A percentile compares a stretch with the other conserved stretches of the same genome.
Evolutionary conservation across 306 rosid genomes (phyloP).

Genomic region (Castanopsis chinensis): DNA sequence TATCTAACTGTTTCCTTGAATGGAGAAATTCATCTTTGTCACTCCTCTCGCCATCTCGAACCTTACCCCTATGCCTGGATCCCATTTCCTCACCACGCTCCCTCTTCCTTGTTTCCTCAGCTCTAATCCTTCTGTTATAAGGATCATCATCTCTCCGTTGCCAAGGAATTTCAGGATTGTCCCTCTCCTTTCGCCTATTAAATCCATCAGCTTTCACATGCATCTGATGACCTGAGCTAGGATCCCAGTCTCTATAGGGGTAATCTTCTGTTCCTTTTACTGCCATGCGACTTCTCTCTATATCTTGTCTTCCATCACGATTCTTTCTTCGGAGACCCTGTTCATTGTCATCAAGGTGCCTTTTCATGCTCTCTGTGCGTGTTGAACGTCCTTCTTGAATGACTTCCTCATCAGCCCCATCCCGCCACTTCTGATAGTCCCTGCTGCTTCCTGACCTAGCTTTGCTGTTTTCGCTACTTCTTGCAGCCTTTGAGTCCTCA

Average conservation of each 20-base stretch:
- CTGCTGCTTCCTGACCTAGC: constrained; percentile 93
- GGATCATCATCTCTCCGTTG: constrained; percentile 76
- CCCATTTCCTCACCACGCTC: constrained; percentile 58
- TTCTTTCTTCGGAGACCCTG: constrained; percentile 55
- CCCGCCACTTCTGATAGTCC: constrained; percentile 69
- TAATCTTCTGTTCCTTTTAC: constrained; percentile 68
- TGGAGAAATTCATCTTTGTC: constrained; percentile 67
- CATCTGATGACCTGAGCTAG: constrained; percentile 55
- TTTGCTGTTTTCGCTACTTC: constrained; percentile 96
- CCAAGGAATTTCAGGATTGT: constrained; percentile 69
- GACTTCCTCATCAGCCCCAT: constrained; percentile 88
- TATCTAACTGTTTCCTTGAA: constrained; percentile 69
- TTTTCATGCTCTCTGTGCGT: constrained; percentile 42
- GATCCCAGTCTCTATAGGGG: constrained; percentile 70
- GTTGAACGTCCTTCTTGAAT: constrained; percentile 70
- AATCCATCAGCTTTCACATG: constrained; percentile 66
- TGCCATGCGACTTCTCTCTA: constrained; percentile 55
- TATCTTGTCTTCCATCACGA: constrained; percentile 64
- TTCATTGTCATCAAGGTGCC: constrained; percentile 62
- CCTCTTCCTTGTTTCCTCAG: constrained; percentile 88
- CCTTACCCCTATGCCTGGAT: constrained; percentile 61
- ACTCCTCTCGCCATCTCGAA: constrained; percentile 70
- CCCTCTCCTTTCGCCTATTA: constrained; percentile 80
- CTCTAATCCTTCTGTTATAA: constrained; percentile 66
- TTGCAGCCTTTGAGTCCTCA: constrained; percentile 85